These are phyloP conservation scores for Russula olivacea DNA, from an alignment of 768 basidiomycete genomes.

Conservation along the genomic window DNA sequence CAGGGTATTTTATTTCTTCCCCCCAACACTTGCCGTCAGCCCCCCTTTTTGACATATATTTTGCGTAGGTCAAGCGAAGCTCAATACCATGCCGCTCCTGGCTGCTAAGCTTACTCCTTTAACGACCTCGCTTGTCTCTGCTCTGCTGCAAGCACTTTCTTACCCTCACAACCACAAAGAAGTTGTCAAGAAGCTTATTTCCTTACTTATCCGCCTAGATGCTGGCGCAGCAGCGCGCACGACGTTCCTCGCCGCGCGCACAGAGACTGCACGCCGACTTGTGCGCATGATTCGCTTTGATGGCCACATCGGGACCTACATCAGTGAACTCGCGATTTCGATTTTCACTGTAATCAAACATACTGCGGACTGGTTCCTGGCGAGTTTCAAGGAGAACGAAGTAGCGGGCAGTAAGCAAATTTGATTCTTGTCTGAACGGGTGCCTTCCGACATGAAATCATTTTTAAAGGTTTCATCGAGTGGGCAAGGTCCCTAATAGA, in stretches of 20 bases:
- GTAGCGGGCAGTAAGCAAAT: conserved; percentile 75
- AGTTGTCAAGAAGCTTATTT: conserved; percentile 60
- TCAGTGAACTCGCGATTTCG: conserved; percentile 82
- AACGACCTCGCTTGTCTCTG: conserved; percentile 58
- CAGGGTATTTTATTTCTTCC: conserved; percentile 48
- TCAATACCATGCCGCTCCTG: conserved; percentile 48
- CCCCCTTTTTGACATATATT: neutral
- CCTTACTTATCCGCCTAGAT: conserved; percentile 67
- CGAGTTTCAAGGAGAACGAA: conserved; percentile 92
- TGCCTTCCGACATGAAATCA: neutral
- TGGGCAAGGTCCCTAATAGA: conserved; percentile 90
- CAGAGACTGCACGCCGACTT: conserved; percentile 64
- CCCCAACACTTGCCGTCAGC: neutral
- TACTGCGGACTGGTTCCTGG: conserved; percentile 96
- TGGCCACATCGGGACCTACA: conserved; percentile 78
- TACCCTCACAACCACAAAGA: conserved; percentile 74
- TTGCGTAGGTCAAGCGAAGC: conserved; percentile 52
- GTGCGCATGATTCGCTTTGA: conserved; percentile 88
- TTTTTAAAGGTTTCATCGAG: conserved; percentile 72
- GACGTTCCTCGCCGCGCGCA: conserved; percentile 76
- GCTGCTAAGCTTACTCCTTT: conserved; percentile 58
- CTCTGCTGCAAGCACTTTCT: conserved; percentile 69
- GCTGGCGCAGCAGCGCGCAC: conserved; percentile 73
- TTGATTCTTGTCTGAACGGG: neutral
- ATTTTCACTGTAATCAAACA: conserved; percentile 94